Base-by-base conservation (phyloP, 2,329 filamentous ascomycete genomes). In the Setomelanomma holmii region DNA sequence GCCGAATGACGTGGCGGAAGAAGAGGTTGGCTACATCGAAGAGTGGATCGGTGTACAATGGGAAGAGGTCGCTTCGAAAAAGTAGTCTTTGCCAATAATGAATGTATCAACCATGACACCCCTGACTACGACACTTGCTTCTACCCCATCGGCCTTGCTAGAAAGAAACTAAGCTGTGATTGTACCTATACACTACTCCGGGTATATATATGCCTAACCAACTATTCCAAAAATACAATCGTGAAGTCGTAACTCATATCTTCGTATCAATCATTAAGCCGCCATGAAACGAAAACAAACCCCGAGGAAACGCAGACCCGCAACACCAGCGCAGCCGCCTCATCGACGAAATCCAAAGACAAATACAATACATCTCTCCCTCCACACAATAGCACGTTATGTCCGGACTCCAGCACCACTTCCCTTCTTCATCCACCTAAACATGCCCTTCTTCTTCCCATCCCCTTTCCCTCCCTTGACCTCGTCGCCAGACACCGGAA, bases 41-140 rank as follows among this genome's bases (percentile, higher is more conserved):
- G 95, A 99, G 76, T 99, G 95, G 93, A 87, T 85, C n/a, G 95
- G 93, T 5, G 95, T 98, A 59, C 95, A 99, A 76, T 99, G 93
- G 95, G 95, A 99, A 76, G 93, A 97, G 75, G 67, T 79, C 36
- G 70, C 69, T 11, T 58, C 62, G 17, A 66, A 62, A 51, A 66
- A 59, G 44, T 62, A 57, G 39, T 23, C 3, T 30, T 24, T 22
- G 12, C 24, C 24, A 10, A 36, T 17, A 36, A 36, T 16, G 10
- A 36, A 16, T 16, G 10, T n/a, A 36, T n/a, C n/a, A n/a, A n/a
- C n/a, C n/a, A n/a, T n/a, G n/a, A n/a, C n/a, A n/a, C n/a, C n/a
- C n/a, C n/a, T n/a, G n/a, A n/a, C n/a, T n/a, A n/a, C n/a, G n/a
- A 30, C 27, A 30, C 14, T 6, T 2, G 5, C 3, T 14, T 30